A percentile compares a stretch with the other conserved stretches of the same genome.
phyloP scores from a whole-genome alignment of 495 filamentous ascomycete genomes.

The Neohortaea acidophila region DNA sequence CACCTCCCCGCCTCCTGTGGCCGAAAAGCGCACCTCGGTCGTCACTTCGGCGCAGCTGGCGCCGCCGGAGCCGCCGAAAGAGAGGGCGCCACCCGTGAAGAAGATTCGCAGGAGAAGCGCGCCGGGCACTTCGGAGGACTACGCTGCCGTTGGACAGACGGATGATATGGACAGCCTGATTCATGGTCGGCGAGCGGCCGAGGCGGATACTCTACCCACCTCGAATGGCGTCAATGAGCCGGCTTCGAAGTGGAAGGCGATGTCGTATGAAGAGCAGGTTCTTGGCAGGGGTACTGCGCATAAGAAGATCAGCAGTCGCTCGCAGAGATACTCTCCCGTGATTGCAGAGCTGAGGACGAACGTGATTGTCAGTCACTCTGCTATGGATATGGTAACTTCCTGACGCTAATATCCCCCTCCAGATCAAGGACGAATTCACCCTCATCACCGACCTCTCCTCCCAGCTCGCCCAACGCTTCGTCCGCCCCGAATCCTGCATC shows the following conservation, averaged over 20 bases:
- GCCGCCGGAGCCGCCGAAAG: neutral
- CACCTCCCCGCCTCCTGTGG: neutral
- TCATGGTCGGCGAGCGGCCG: neutral
- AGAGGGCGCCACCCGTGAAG: no score
- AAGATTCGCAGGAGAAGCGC: no score
- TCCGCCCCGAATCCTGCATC: slow-evolving; percentile 53
- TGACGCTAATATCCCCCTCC: slow-evolving; percentile 24
- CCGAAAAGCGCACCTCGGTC: neutral
- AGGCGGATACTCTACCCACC: no score
- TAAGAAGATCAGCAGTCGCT: slow-evolving; percentile 39
- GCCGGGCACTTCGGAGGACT: neutral
- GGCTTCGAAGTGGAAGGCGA: slow-evolving; percentile 15
- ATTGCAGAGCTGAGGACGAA: slow-evolving; percentile 76
- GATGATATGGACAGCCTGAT: neutral
- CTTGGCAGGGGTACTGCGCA: slow-evolving; percentile 32
- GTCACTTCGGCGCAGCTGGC: neutral
- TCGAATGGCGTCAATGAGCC: slow-evolving; percentile 4
- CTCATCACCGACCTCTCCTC: slow-evolving; percentile 56
- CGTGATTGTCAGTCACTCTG: slow-evolving; percentile 44
- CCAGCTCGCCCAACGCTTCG: slow-evolving; percentile 56
- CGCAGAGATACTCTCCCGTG: slow-evolving; percentile 52
- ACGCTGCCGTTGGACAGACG: neutral
- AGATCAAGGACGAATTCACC: slow-evolving; percentile 53
- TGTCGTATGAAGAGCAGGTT: slow-evolving; percentile 49
- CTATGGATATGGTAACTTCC: neutral